Base-by-base conservation (phyloP, 208 protist species). In the Acanthamoeba triangularis region DNA sequence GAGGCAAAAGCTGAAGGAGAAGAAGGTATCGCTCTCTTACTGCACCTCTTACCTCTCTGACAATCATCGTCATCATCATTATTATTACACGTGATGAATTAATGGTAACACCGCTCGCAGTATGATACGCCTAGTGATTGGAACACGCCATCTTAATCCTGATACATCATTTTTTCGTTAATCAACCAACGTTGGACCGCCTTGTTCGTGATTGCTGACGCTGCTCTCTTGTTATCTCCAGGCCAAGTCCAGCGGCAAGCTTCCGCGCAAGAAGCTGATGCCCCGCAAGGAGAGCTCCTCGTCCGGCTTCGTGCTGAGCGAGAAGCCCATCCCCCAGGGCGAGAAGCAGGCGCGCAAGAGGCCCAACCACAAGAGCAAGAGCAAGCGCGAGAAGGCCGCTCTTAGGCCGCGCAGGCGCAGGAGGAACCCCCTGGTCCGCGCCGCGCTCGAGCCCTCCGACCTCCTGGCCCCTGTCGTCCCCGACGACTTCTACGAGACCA, bases 401-500 rank as follows among this genome's bases (percentile, higher is more conserved):
- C 72, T 80, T 35, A 49, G 72, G 72, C 72, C 72, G 30, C 72
- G 72, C 72, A 35, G 72, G 72, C 72, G 72, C 72, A 35, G 72
- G 30, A 80, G 72, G 72, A 80, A 80, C 37, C 72, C 72, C 20
- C 30, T 80, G 14, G 72, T 80, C 30, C 72, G 72, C 72, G 72
- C 72, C 23, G 72, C 72, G 16, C 72, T 80, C 72, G 72, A 80
- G 37, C 72, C 72, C 72, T 80, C 72, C 4, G 72, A 80, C 33
- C 72, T 80, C 25, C 72, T 80, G 30, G 72, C 72, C 49, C 72
- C 72, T 25, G 72, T 80, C 35, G 35, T 80, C 11, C 72, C 72
- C 30, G 72, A 80, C 37, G 72, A 80, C 72, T 80, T 80, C 72
- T 80, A 80, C 33, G 72, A 80, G 72, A 80, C 80, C 80, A 63